These are phyloP conservation scores for Metschnikowia proteae DNA, from an alignment of 805 yeast genomes.

Conservation along the genomic window DNA sequence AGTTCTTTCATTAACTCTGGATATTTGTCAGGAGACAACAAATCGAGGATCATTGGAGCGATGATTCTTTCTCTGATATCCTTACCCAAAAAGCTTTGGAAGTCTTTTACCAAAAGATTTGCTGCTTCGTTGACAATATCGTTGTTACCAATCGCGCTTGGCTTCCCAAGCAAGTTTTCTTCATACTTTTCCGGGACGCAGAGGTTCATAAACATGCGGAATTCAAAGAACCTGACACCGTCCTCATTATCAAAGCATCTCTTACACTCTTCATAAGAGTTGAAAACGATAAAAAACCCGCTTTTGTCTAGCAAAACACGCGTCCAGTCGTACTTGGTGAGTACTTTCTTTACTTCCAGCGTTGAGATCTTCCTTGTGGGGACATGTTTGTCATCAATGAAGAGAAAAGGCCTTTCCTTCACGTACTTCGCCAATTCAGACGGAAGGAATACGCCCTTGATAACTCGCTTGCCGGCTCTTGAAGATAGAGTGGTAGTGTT, in stretches of 20 bases:
- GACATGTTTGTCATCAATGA: conserved; percentile 49
- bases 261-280: conserved; percentile 53
- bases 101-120: conserved; percentile 55
- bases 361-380: conserved; percentile 47
- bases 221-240: conserved; percentile 48
- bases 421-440: conserved; percentile 46
- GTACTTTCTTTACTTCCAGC: conserved; percentile 54
- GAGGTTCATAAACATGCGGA: conserved; percentile 55
- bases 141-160: conserved; percentile 15
- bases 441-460: conserved; percentile 43
- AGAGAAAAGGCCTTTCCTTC: conserved; percentile 55
- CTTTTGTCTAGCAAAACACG: conserved; percentile 56
- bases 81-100: conserved; percentile 57
- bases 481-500: conserved; percentile 35
- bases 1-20: conserved; percentile 44
- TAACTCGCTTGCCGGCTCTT: conserved; percentile 28
- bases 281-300: conserved; percentile 74
- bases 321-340: conserved; percentile 62
- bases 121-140: conserved; percentile 57
- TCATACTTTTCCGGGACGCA: conserved; percentile 45
- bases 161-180: conserved; percentile 16
- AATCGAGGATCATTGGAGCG: conserved; percentile 63
- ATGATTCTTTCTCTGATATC: conserved; percentile 72
- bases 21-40: conserved; percentile 55
- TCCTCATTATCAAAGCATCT: conserved; percentile 59